Base-by-base conservation (phyloP, 768 basidiomycete genomes). In the Trametes villosa region DNA sequence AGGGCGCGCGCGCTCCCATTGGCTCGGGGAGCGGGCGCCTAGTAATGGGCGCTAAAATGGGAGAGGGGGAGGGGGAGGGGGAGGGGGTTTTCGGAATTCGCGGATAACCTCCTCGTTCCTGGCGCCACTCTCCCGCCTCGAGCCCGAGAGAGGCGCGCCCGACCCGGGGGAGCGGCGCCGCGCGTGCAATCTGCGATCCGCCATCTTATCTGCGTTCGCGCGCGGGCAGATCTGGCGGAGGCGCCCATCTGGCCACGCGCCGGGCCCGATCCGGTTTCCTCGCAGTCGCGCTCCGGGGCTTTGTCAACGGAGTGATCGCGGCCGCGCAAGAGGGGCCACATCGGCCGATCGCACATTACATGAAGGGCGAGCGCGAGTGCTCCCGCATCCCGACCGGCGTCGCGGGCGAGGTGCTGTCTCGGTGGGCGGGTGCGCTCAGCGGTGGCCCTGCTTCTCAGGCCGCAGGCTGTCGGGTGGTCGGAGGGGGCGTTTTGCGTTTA, bases 191-290 rank as follows among this genome's bases (percentile, higher is more conserved):
- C 51, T 24, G 30, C 30, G 48, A 22, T 31, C 31, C 15, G n/a
- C n/a, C n/a, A n/a, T n/a, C n/a, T n/a, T n/a, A n/a, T n/a, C n/a
- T n/a, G n/a, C n/a, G n/a, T n/a, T n/a, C 46, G 30, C 26, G 12
- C 34, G 55, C 55, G 55, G 54, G 54, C 31, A 36, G 36, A 47
- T 54, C 42, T 38, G 9, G 31, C 17, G 15, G 11, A 48, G 46
- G 26, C 55, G 55, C 55, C 55, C 46, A 17, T 26, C 4, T 33
- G 8, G 45, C 54, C 33, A 56, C 33, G 54, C 45, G 55, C 46
- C 45, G 55, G 24, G 33, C 53, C 26, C 55, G 46, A 48, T 48
- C 46, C 55, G 55, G 34, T 47, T 38, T 38, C 46, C 38, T 53
- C 51, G 51, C 51, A 53, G 26, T 15, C 24, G n/a, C n/a, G n/a